Evolutionary conservation across 106 monocot genomes (phyloP), one percentile per base, ranked within the genome.

Genomic region (Acorus calamus): DNA sequence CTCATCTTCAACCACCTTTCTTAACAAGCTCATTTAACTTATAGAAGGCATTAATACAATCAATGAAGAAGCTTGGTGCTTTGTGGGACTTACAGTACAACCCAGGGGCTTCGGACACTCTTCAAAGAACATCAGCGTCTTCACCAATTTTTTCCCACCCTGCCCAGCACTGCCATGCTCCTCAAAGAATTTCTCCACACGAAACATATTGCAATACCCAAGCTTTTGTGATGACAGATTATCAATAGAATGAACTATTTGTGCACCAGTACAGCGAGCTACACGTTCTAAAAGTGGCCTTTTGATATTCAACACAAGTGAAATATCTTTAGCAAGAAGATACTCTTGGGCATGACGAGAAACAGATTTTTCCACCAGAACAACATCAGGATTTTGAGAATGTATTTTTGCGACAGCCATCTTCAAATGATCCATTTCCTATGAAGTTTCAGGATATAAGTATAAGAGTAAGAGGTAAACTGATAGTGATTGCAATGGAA

Each of bases 381-480:
- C 69, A 10, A 93, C 76, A 77, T 75, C 74, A 14, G 93, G 93
- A 56, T 83, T 83, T 69, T 93, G 83, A 65, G 80, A 83, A 71
- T 78, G 76, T 71, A 89, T 93, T 64, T 89, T 93, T 73, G 89
- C 89, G 70, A 93, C 93, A 11, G 93, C 89, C 93, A 93, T 93
- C 79, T 83, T 86, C 71, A 93, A 77, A 59, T 89, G 86, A 69
- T 84, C 89, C 78, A 86, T 86, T 77, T 93, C 86, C 93, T 93
- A 59, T 28, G 28, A 28, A 28, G 28, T 28, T 28, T 28, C 28
- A 28, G 28, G 28, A 28, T 28, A 28, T 28, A 28, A 28, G 28
- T 28, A 28, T 28, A 28, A 28, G 28, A 28, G 28, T 28, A 28
- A 28, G 28, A 28, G 0, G 0, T 28, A 28, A 28, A 28, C 28